These are phyloP conservation scores for Penicillium sp. DNA, from an alignment of 2,329 filamentous ascomycete species.

Conservation along the genomic window DNA sequence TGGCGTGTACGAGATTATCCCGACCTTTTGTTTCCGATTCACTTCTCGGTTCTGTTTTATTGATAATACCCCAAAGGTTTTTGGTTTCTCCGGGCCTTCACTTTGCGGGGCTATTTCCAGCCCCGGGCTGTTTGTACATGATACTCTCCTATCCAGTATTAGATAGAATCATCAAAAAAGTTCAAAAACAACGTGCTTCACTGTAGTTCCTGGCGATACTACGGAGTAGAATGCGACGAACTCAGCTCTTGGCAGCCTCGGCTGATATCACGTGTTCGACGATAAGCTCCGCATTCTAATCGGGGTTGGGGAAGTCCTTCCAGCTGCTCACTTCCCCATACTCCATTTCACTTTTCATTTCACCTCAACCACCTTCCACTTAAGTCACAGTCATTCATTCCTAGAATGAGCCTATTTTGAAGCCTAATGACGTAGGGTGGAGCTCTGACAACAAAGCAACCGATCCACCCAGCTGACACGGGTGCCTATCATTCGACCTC, in stretches of 20 bases:
- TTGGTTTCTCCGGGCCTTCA: conserved; percentile 7
- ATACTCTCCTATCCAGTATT: conserved; percentile 1
- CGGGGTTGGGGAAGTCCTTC: background rate
- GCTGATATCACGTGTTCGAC: conserved; percentile 4
- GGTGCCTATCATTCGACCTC: conserved; percentile 14
- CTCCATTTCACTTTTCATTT: background rate
- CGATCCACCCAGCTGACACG: conserved; percentile 25
- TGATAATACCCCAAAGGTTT: conserved; percentile 32
- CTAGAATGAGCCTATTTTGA: conserved; percentile 2
- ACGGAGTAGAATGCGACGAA: too few relatives aligned
- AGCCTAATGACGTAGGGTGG: conserved; percentile 24
- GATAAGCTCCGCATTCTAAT: conserved; percentile 9
- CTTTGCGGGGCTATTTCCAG: background rate
- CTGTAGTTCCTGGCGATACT: background rate
- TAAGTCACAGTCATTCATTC: background rate
- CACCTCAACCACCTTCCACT: background rate
- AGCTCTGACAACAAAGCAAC: conserved; percentile 18
- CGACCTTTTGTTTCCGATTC: conserved; percentile 8
- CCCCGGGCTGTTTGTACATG: conserved; percentile 12
- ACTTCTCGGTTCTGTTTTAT: conserved; percentile 33
- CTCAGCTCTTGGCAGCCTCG: background rate
- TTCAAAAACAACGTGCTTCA: background rate
- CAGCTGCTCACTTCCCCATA: background rate
- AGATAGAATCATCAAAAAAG: background rate
- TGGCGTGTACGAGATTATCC: conserved; percentile 17